Percentiles rank a stretch among this genome's conserved stretches.
Conservation (phyloP, 257 asterid species). For the Lycium barbarum region DNA sequence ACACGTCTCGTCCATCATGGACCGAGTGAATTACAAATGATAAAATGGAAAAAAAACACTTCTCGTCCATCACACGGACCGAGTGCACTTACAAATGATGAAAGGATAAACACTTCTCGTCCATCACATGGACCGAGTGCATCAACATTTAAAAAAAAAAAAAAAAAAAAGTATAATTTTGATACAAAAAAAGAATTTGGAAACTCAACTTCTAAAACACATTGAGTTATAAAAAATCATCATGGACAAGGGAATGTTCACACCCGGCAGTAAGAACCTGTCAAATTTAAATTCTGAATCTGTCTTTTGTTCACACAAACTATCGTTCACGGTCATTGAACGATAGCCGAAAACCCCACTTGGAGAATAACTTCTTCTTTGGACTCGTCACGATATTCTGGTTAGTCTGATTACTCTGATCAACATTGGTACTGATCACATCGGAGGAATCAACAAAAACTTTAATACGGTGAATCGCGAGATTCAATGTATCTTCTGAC, state of each 20-base stretch:
- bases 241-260: background rate
- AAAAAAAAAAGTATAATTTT: background rate
- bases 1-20: background rate
- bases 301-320: background rate
- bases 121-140: conserved; percentile 26
- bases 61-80: background rate
- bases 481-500: conserved; percentile 16
- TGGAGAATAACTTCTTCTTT: conserved; percentile 23
- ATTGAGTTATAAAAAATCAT: conserved; percentile 19
- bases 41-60: background rate
- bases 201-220: conserved; percentile 12
- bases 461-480: conserved; percentile 14
- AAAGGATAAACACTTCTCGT: conserved; percentile 15
- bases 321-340: conserved; percentile 23
- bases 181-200: background rate
- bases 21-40: background rate
- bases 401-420: background rate
- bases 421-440: background rate
- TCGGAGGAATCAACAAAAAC: background rate
- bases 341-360: conserved; percentile 30
- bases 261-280: background rate
- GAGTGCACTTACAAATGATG: background rate
- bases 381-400: background rate
- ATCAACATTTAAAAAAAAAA: background rate
- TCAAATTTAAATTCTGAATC: background rate